Conservation (phyloP, 2,329 filamentous ascomycete genomes). For the Pestalotiopsis sp. region DNA sequence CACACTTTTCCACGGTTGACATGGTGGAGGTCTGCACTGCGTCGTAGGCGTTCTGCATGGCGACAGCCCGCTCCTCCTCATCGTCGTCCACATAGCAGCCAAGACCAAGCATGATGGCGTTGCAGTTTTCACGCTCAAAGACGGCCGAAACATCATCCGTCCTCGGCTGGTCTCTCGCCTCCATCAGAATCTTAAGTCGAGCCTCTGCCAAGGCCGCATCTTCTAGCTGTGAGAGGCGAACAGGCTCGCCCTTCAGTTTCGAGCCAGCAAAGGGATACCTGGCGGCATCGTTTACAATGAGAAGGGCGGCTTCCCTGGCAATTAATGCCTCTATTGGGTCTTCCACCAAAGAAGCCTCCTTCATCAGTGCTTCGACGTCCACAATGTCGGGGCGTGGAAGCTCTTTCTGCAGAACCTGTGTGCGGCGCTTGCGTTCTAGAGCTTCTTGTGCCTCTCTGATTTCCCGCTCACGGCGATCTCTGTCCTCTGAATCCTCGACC, state of each 20-base stretch:
- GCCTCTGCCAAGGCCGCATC: slow-evolving; percentile 75
- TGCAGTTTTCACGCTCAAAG: slow-evolving; percentile 54
- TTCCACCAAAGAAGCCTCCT: slow-evolving; percentile 57
- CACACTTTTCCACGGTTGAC: slow-evolving; percentile 73
- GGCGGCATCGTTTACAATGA: slow-evolving; percentile 80
- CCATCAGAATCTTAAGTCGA: slow-evolving; percentile 72
- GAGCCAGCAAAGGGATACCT: slow-evolving; percentile 71
- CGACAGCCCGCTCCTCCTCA: slow-evolving; percentile 63
- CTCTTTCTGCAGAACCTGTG: slow-evolving; percentile 84
- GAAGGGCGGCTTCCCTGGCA: slow-evolving; percentile 71
- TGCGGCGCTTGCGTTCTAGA: slow-evolving; percentile 79
- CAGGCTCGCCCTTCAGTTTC: slow-evolving; percentile 62
- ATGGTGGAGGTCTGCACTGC: slow-evolving; percentile 76
- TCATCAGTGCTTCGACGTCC: slow-evolving; percentile 68
- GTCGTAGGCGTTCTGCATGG: slow-evolving; percentile 73
- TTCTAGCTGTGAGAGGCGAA: slow-evolving; percentile 62
- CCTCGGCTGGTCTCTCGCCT: slow-evolving; percentile 55
- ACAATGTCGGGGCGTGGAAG: slow-evolving; percentile 76
- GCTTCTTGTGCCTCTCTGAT: slow-evolving; percentile 72
- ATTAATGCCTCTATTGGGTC: slow-evolving; percentile 71
- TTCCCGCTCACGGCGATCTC: slow-evolving; percentile 76
- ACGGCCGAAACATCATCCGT: slow-evolving; percentile 51
- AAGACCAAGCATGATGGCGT: slow-evolving; percentile 71
- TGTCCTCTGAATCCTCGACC: slow-evolving; percentile 66
- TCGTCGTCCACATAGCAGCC: slow-evolving; percentile 79